These are phyloP conservation scores for Coix lacrymajobi DNA, from an alignment of 176 grass and related monocot species.

Conservation along the genomic window DNA sequence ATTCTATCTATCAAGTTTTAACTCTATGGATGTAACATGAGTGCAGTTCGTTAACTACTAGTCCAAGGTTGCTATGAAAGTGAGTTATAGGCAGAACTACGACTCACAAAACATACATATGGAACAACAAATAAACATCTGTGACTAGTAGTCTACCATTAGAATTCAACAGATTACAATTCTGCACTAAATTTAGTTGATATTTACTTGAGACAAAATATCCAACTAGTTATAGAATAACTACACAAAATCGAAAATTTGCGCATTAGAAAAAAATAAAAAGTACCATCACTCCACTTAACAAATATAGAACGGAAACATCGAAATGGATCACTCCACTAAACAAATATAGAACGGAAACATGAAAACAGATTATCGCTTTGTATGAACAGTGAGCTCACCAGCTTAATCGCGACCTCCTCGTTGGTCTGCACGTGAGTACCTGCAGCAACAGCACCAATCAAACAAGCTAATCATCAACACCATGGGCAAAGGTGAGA, in stretches of 20 bases:
- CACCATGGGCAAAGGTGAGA: conserved; percentile 2
- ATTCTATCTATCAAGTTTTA: not conserved
- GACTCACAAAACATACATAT: not conserved
- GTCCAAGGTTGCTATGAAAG: not conserved
- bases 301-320: not conserved
- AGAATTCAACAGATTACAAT: not conserved
- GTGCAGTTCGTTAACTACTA: not conserved
- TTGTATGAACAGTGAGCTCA: conserved; percentile 58
- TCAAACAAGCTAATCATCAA: not conserved
- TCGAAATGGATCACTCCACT: not conserved
- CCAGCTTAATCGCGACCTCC: conserved; percentile 89
- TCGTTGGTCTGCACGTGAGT: conserved; percentile 89
- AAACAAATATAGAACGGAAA: not conserved
- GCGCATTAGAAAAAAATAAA: not conserved
- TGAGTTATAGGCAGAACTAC: not conserved
- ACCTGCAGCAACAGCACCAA: conserved; percentile 38
- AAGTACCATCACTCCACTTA: not conserved
- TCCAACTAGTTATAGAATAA: not conserved
- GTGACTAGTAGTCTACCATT: not conserved
- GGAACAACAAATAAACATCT: not conserved
- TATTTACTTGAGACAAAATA: not conserved
- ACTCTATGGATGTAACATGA: not conserved
- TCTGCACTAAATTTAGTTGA: not conserved
- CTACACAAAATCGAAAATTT: not conserved
- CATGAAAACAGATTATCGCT: not conserved